Evolutionary conservation across 352 stramenopile genomes (phyloP), one percentile per base, ranked within the genome.

Genomic region (Phytopythium mirpurense): DNA sequence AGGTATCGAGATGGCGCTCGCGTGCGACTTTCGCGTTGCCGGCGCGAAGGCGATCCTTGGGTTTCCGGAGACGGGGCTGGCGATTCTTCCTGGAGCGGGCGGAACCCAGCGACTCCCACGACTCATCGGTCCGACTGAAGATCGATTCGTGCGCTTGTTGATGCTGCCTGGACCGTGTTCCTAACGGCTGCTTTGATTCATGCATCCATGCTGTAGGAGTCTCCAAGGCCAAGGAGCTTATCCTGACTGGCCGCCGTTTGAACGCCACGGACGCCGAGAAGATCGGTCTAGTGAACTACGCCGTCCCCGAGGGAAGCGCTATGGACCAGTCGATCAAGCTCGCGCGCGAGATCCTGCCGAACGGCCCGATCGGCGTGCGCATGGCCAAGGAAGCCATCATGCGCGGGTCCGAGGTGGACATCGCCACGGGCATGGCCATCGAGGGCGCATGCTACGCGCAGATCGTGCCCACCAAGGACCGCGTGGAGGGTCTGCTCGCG

Each of bases 191-290:
- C 23, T 14, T 32, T 34, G 5, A 11, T 5, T 14, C 18, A 0
- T 41, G 36, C n/a, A 6, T 42, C 45, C 8, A 6, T 26, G 36
- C 2, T 19, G 8, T 52, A 87, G 76, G 79, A 5, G 67, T 92
- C 24, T 88, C 89, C 19, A 93, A 93, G 63, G 93, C 93, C 11
- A 98, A 98, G 63, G 91, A 98, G 58, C 78, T 98, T 29, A 97
- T 98, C 59, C 98, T 93, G 63, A 97, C 90, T 6, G 92, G 79
- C 36, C 76, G 86, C n/a, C 80, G 85, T 26, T 72, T 98, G 10
- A 67, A 69, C 44, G 83, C 83, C 0, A 65, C 81, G 24, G 63
- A 78, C 49, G 93, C 89, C 16, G 74, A 86, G 56, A 75, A 88
- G 59, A 77, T 96, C 21, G 92, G 92, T 0, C 65, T 98, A 5